Evolutionary conservation across 208 protist genomes (phyloP), one percentile per base, ranked within the genome.

Genomic region (Wallacemonas collosoma): DNA sequence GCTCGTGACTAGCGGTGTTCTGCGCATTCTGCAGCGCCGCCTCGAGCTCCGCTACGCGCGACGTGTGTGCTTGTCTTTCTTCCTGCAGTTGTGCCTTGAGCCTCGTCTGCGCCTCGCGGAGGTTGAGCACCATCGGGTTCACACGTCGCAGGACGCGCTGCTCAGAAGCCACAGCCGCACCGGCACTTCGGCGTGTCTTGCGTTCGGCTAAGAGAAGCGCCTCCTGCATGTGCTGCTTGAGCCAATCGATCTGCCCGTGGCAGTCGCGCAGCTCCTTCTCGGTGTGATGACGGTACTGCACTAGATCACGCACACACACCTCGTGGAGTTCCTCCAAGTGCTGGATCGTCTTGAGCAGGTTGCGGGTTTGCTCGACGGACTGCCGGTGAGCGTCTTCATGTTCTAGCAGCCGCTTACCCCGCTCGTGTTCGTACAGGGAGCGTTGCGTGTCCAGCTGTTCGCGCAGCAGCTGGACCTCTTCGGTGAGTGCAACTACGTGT

Each of bases 371-470:
- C 62, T 87, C 80, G 36, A 80, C 63, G 53, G 74, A 64, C 35
- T 45, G 55, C 36, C 81, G 83, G 53, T 80, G 76, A 9, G 55
- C 68, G 15, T 75, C 72, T 39, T 83, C 74, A 36, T 88, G 76
- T 45, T 83, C 75, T 2, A 44, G 56, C 6, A 82, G 54, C 17
- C 77, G 75, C 15, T 70, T 66, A 15, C 75, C 83, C 39, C 88
- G 83, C 67, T 89, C 86, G 41, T 78, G 58, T 71, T 94, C 86
- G 80, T 94, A 90, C 40, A 75, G 72, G 17, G 41, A 35, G 26
- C 84, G 83, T 69, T 92, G 89, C 38, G 81, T 79, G 61, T 91
- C 89, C 26, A 94, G 76, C 65, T 87, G 82, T 62, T 90, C 72
- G 11, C 79, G 77, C 15, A 94, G 81, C 76, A 86, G 76, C 40